Percentiles rank a stretch among this genome's conserved stretches.
Conservation (phyloP, 2,329 filamentous ascomycete species). For the Pyrenochaeta sp. region DNA sequence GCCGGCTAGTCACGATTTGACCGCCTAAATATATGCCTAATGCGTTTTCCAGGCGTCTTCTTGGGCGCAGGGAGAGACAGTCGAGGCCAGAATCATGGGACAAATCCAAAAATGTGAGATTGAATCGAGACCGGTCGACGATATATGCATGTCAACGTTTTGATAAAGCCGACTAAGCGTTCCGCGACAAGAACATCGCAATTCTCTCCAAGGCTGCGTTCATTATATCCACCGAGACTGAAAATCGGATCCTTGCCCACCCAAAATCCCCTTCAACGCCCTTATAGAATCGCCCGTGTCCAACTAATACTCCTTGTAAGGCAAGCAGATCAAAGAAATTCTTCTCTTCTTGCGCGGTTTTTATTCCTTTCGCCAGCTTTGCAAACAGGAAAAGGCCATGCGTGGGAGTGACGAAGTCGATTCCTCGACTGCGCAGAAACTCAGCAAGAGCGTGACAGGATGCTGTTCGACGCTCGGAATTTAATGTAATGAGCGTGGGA, state of each 20-base stretch:
- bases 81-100: too few relatives aligned
- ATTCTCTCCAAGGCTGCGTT: constrained; percentile 20
- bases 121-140: neutral
- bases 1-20: too few relatives aligned
- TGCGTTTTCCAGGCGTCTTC: too few relatives aligned
- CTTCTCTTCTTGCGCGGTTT: constrained; percentile 24
- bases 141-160: neutral
- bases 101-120: too few relatives aligned
- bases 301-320: constrained; percentile 25
- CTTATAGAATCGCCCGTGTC: constrained; percentile 23
- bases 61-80: too few relatives aligned
- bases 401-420: constrained; percentile 31
- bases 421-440: constrained; percentile 16
- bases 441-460: constrained; percentile 28
- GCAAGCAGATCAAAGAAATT: constrained; percentile 26
- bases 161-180: too few relatives aligned
- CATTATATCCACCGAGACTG: constrained; percentile 23
- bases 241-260: constrained; percentile 38
- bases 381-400: constrained; percentile 41
- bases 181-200: constrained; percentile 13
- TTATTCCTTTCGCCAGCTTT: constrained; percentile 20
- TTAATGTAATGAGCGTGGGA: constrained; percentile 33
- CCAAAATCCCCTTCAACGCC: constrained; percentile 38
- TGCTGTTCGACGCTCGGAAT: constrained; percentile 28
- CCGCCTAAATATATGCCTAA: too few relatives aligned